Evolutionary conservation across 179 eudicot genomes (phyloP), one percentile per base, ranked within the genome.

Genomic region (Amaranthus tricolor): DNA sequence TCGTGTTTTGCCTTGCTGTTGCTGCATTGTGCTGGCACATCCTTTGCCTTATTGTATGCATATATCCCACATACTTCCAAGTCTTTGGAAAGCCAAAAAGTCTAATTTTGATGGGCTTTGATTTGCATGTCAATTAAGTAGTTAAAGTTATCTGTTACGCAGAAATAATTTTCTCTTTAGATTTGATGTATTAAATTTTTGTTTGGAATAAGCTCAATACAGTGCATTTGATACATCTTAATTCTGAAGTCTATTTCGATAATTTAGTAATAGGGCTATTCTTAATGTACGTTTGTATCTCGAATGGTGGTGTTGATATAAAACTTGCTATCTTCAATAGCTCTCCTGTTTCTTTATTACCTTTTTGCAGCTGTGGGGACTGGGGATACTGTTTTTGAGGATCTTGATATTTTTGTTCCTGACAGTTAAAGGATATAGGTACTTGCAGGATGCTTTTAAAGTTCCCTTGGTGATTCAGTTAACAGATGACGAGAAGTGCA

Each of bases 401-500:
- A 51, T 44, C 17, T 52, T 50, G 9, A 71, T 17, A 51, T 17
- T 51, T 24, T 55, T 16, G 64, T 14, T 60, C 10, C 62, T 82
- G 60, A 85, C 70, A 55, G 56, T 66, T 72, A 60, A 79, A 53
- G 80, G 45, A 66, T 91, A 78, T 83, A 94, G 98, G 83, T 92
- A 94, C 82, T 83, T 94, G 88, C 98, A 94, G 88, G 98, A 94
- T 74, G 97, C 92, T 78, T 94, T 94, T 77, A 92, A 92, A 87
- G 98, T 94, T 63, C 98, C 98, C 40, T 90, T 94, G 72, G 98
- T 94, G 63, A 94, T 94, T 70, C 98, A 94, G 60, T 78, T 94
- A 76, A 94, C 97, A n/a, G 98, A 94, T 80, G 98, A 94, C 82
- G 98, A 94, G 88, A 94, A 94, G 77, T 92, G 93, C 81, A 89